Evolutionary conservation across 306 rosid genomes (phyloP), one percentile per base, ranked within the genome.

Genomic region (Cucurbita pepo): DNA sequence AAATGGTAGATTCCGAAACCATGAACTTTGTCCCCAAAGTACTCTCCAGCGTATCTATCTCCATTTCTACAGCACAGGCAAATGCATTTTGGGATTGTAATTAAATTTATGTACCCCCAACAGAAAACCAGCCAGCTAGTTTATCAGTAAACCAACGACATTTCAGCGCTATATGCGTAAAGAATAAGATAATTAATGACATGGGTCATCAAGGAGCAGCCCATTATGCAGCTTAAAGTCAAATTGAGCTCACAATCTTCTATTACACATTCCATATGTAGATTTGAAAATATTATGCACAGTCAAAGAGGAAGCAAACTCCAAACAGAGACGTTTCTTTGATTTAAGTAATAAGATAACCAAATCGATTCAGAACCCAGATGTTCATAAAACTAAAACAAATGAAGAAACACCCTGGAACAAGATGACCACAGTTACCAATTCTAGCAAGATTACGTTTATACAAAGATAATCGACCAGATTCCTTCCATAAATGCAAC

Each of bases 31-130:
- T 95, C 97, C 12, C 96, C 97, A 38, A 94, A 91, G 81, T 91
- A 95, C 81, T 95, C 99, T 37, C 99, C 99, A 3, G 95, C 96
- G 75, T 95, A 95, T 77, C 88, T 86, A 85, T 95, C 99, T 58
- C 99, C 99, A 77, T 95, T 95, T 80, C 99, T 95, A 63, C 85
- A 89, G n/a, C 56, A 59, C 77, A 80, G 21, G 15, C 61, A 50
- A 80, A 64, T 25, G 81, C 69, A 80, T 5, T 55, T 55, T 56
- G 50, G 54, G 53, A 65, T 65, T 21, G 37, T 10, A 44, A 38
- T 65, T 43, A 43, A 65, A 43, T 11, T 44, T 5, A 19, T 44
- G 71, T 44, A 43, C 36, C 37, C 69, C 71, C 37, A 59, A 65
- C 52, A 19, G 37, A 44, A 44, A 40, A 64, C 34, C 52, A 41